A percentile compares a stretch with the other conserved stretches of the same genome.
phyloP scores from a whole-genome alignment of 371 early-diverging fungal species.

The Amoeboaphelidium occidentale region DNA sequence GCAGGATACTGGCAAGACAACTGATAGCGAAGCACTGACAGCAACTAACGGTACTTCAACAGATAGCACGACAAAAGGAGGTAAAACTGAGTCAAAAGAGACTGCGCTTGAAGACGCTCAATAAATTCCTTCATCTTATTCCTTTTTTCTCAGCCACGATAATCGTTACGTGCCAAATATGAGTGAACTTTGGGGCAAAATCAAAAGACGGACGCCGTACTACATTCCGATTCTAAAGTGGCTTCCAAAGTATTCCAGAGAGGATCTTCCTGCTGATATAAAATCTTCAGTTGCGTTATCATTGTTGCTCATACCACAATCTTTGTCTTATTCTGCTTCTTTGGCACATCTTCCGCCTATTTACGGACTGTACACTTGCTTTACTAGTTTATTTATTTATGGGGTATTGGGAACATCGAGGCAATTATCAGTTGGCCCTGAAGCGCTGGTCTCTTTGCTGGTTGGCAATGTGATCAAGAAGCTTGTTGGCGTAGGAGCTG shows the following conservation, averaged over 20 bases:
- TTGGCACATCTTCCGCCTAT: slow-evolving; percentile 58
- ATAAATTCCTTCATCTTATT: too few relatives aligned
- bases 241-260: slow-evolving; percentile 41
- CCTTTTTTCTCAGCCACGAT: too few relatives aligned
- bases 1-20: too few relatives aligned
- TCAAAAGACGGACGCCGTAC: slow-evolving; percentile 41
- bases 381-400: slow-evolving; percentile 60
- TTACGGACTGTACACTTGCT: slow-evolving; percentile 61
- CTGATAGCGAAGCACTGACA: too few relatives aligned
- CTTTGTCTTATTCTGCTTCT: slow-evolving; percentile 61
- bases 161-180: too few relatives aligned
- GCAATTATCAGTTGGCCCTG: slow-evolving; percentile 80
- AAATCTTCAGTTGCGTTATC: neutral
- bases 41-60: too few relatives aligned
- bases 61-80: too few relatives aligned
- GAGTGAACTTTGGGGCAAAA: too few relatives aligned
- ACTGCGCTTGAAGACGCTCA: too few relatives aligned
- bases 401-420: slow-evolving; percentile 70
- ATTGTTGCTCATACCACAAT: slow-evolving; percentile 17
- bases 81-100: too few relatives aligned
- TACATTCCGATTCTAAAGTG: slow-evolving; percentile 71
- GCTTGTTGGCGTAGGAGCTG: neutral
- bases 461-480: slow-evolving; percentile 41
- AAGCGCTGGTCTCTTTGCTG: slow-evolving; percentile 65
- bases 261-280: slow-evolving; percentile 3